phyloP scores from a whole-genome alignment of 371 early-diverging fungal genomes.

The Mucor racemosus region DNA sequence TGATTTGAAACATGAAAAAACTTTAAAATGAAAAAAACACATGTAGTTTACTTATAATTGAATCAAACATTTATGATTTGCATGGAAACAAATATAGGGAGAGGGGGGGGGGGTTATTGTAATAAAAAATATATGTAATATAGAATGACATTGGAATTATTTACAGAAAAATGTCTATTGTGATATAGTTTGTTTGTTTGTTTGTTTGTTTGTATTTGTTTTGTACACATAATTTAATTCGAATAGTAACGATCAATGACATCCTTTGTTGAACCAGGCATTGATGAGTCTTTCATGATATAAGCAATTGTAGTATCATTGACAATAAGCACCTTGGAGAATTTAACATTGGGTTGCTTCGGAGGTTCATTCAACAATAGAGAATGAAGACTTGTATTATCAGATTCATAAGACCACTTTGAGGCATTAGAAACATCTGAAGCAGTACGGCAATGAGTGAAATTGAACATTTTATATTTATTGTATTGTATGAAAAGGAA shows the following conservation, averaged over 20 bases:
- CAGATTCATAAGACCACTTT: conserved; percentile 7
- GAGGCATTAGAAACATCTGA: conserved; percentile 4
- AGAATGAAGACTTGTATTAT: background rate
- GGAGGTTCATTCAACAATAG: background rate
- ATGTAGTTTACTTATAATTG: background rate
- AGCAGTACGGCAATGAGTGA: conserved; percentile 1
- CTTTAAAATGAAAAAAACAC: background rate
- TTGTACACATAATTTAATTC: background rate
- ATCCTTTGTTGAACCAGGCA: conserved; percentile 13
- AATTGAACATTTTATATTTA: background rate
- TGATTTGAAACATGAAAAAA: background rate
- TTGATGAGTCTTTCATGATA: background rate
- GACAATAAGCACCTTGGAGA: conserved; percentile 19
- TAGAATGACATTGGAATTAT: background rate
- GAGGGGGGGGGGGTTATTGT: background rate
- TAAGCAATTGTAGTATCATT: conserved; percentile 14
- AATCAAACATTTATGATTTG: background rate
- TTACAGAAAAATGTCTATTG: background rate
- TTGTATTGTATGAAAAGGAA: background rate
- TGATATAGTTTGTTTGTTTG: background rate
- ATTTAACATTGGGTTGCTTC: conserved; percentile 8
- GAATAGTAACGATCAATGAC: conserved; percentile 18
- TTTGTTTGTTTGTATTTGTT: background rate
- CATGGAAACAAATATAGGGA: background rate
- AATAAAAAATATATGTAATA: background rate